Percentiles rank a stretch among this genome's conserved stretches.
These are phyloP conservation scores for Vicia faba DNA, from an alignment of 306 rosid species.

Conservation along the genomic window DNA sequence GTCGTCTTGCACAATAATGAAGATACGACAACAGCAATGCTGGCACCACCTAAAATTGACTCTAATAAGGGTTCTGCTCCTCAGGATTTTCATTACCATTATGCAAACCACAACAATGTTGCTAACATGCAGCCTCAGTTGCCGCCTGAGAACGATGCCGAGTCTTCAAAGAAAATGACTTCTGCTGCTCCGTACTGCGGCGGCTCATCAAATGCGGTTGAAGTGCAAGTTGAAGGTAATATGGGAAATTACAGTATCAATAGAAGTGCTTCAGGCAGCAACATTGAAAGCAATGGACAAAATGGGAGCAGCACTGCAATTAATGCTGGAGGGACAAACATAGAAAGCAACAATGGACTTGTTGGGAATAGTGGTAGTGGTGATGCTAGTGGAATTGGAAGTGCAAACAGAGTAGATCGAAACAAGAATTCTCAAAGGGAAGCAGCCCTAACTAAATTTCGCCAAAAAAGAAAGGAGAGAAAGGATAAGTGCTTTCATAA, in stretches of 20 bases:
- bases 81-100: conserved; percentile 48
- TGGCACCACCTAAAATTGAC: conserved; percentile 52
- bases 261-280: conserved; percentile 76
- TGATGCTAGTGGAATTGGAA: conserved; percentile 65
- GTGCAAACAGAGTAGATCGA: conserved; percentile 56
- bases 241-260: conserved; percentile 61
- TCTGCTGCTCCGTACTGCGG: conserved; percentile 62
- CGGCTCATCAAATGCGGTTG: conserved; percentile 63
- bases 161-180: conserved; percentile 58
- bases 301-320: conserved; percentile 63
- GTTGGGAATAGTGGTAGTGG: conserved; percentile 64
- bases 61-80: conserved; percentile 44
- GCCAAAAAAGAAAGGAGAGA: conserved; percentile 75
- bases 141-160: conserved; percentile 50
- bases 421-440: conserved; percentile 66
- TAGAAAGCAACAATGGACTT: conserved; percentile 56
- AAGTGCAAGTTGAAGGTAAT: conserved; percentile 60
- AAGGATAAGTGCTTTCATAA: conserved; percentile 73
- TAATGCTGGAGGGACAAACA: conserved; percentile 58
- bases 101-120: conserved; percentile 43
- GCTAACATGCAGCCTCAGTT: conserved; percentile 47
- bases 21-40: conserved; percentile 41
- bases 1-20: conserved; percentile 43
- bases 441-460: conserved; percentile 78
- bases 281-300: conserved; percentile 79